These are phyloP conservation scores for Paecilomyces niveus DNA, from an alignment of 2,329 filamentous ascomycete species.

Conservation along the genomic window DNA sequence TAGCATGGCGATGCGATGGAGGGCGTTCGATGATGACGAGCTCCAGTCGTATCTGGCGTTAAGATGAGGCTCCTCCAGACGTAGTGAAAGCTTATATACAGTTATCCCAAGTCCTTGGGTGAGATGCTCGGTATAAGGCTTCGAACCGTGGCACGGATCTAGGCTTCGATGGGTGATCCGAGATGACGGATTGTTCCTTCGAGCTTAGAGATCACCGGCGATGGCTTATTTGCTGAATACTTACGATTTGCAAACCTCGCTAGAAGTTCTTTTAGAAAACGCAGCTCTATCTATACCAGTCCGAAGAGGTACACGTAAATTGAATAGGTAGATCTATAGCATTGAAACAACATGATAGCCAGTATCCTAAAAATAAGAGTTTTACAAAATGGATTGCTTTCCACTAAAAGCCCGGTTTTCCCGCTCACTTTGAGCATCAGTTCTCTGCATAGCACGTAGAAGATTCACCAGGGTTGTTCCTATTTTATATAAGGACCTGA, in stretches of 20 bases:
- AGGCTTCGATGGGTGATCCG: not conserved
- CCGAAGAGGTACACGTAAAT: not conserved
- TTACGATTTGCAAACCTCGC: not conserved
- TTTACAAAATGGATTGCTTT: not conserved
- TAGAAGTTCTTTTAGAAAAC: not conserved
- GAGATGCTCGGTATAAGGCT: not conserved
- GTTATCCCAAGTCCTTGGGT: conserved; percentile 2
- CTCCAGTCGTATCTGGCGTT: not conserved
- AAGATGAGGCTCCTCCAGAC: not conserved
- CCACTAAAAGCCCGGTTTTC: not conserved
- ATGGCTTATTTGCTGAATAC: not conserved
- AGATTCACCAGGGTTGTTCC: not conserved
- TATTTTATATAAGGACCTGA: not conserved
- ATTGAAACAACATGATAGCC: not conserved
- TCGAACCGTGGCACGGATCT: conserved; percentile 1
- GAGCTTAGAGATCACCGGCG: not conserved
- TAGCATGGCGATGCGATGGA: not conserved
- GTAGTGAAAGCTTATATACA: not conserved
- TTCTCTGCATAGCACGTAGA: not conserved
- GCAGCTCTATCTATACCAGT: not conserved
- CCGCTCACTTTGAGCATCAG: not conserved
- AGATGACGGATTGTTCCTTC: not conserved
- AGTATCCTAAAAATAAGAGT: not conserved
- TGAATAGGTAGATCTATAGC: not conserved
- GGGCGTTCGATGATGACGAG: not conserved